phyloP scores from a whole-genome alignment of 2,329 filamentous ascomycete species.

The Chaetomium strumarium region DNA sequence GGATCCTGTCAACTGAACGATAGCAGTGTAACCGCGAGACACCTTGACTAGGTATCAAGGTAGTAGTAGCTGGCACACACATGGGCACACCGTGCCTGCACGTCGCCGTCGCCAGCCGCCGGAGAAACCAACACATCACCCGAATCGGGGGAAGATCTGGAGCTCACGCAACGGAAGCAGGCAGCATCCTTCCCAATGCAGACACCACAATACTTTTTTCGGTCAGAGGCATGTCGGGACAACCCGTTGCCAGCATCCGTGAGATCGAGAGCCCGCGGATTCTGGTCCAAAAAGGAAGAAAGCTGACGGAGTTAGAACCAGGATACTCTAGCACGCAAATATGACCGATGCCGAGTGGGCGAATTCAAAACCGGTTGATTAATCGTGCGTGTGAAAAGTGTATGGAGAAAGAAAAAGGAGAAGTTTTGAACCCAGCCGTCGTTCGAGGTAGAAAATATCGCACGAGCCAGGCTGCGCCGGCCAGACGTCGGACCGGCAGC shows the following conservation, averaged over 20 bases:
- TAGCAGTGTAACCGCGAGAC: no score
- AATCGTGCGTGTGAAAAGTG: constrained; percentile 16
- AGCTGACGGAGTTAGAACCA: constrained; percentile 2
- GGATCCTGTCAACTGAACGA: no score
- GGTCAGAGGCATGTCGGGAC: constrained; percentile 12
- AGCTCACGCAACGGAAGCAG: not conserved
- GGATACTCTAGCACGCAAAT: constrained; percentile 18
- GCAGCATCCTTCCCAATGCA: not conserved
- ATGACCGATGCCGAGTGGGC: constrained; percentile 18
- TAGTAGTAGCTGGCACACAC: no score
- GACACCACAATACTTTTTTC: not conserved
- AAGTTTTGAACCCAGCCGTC: not conserved
- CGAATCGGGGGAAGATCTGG: not conserved
- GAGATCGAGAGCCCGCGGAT: constrained; percentile 3
- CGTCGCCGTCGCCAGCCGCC: constrained; percentile 1
- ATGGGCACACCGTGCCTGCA: not conserved
- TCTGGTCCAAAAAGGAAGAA: constrained; percentile 9
- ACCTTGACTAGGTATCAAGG: no score
- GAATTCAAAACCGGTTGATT: constrained; percentile 20
- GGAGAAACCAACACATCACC: not conserved
- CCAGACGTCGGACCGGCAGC: constrained; percentile 7
- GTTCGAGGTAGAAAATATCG: not conserved
- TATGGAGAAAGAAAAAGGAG: constrained; percentile 7
- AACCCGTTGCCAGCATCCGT: constrained; percentile 9
- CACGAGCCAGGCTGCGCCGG: not conserved